Percentiles rank a stretch among this genome's conserved stretches.
These are phyloP conservation scores for Funneliformis geosporum DNA, from an alignment of 192 early-diverging fungal genomes.

Conservation along the genomic window DNA sequence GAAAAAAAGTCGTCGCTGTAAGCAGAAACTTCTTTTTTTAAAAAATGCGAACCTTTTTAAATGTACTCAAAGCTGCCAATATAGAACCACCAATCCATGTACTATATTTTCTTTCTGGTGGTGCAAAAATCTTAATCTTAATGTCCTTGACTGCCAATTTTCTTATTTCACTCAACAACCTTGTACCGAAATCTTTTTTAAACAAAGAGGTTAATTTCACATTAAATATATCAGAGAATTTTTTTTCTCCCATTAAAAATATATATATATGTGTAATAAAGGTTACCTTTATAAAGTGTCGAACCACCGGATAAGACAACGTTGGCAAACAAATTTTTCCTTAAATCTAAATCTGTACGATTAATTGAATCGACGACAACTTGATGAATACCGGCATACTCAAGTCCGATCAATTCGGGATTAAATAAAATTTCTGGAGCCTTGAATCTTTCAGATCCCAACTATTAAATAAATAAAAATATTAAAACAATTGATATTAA, in stretches of 20 bases:
- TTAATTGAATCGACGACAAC: constrained; percentile 91
- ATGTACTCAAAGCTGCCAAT: constrained; percentile 93
- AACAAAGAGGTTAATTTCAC: not conserved
- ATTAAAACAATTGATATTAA: too few species aligned
- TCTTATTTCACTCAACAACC: constrained; percentile 87
- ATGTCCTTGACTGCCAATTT: constrained; percentile 89
- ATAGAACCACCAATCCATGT: constrained; percentile 99
- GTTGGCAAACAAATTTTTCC: constrained; percentile 83
- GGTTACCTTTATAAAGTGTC: constrained; percentile 77
- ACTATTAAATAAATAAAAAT: constrained; percentile 41
- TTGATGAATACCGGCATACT: constrained; percentile 93
- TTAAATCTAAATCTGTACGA: constrained; percentile 92
- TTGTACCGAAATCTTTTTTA: constrained; percentile 83
- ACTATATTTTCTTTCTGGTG: constrained; percentile 96
- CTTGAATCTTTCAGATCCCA: constrained; percentile 90
- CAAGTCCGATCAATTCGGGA: constrained; percentile 90
- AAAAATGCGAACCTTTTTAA: constrained; percentile 73
- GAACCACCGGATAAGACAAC: constrained; percentile 98
- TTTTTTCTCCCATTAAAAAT: too few species aligned
- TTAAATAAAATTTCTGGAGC: constrained; percentile 97
- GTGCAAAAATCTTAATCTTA: constrained; percentile 97
- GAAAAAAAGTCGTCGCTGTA: not conserved
- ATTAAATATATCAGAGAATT: not conserved
- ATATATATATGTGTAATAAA: too few species aligned
- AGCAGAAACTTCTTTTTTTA: not conserved